phyloP scores from a whole-genome alignment of 805 yeast genomes.

The Kluyveromyces siamensis region DNA sequence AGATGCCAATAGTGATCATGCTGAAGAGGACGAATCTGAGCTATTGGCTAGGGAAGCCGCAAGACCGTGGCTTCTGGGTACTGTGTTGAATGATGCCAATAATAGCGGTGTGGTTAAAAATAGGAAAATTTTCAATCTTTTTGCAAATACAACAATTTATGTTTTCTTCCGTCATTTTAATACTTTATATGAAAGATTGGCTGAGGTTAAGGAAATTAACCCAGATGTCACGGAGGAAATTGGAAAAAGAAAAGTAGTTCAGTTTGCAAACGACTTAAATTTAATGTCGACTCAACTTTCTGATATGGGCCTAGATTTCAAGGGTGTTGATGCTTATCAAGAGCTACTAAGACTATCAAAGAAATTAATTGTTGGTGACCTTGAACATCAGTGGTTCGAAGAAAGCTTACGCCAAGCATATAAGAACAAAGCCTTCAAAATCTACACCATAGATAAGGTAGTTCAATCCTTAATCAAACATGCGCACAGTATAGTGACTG shows the following conservation, averaged over 20 bases:
- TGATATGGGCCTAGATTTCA: slow-evolving; percentile 69
- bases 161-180: slow-evolving; percentile 82
- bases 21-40: slow-evolving; percentile 22
- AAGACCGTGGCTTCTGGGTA: slow-evolving; percentile 29
- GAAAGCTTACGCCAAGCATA: slow-evolving; percentile 93
- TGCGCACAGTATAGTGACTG: slow-evolving; percentile 75
- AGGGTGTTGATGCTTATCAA: slow-evolving; percentile 59
- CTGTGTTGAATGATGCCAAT: slow-evolving; percentile 24
- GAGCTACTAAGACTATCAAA: slow-evolving; percentile 73
- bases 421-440: slow-evolving; percentile 83
- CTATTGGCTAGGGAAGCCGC: slow-evolving; percentile 22
- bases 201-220: slow-evolving; percentile 67
- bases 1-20: slow-evolving; percentile 25
- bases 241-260: slow-evolving; percentile 48
- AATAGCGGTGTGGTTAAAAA: slow-evolving; percentile 23
- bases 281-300: slow-evolving; percentile 71
- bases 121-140: slow-evolving; percentile 61
- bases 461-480: slow-evolving; percentile 78
- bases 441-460: slow-evolving; percentile 90
- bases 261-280: slow-evolving; percentile 82
- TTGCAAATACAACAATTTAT: slow-evolving; percentile 82
- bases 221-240: slow-evolving; percentile 67
- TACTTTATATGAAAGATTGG: slow-evolving; percentile 69
- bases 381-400: slow-evolving; percentile 93
- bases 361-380: slow-evolving; percentile 73